These are phyloP conservation scores for Microbotryum silenes-acaulis DNA, from an alignment of 1,284 basidiomycete species.

Conservation along the genomic window DNA sequence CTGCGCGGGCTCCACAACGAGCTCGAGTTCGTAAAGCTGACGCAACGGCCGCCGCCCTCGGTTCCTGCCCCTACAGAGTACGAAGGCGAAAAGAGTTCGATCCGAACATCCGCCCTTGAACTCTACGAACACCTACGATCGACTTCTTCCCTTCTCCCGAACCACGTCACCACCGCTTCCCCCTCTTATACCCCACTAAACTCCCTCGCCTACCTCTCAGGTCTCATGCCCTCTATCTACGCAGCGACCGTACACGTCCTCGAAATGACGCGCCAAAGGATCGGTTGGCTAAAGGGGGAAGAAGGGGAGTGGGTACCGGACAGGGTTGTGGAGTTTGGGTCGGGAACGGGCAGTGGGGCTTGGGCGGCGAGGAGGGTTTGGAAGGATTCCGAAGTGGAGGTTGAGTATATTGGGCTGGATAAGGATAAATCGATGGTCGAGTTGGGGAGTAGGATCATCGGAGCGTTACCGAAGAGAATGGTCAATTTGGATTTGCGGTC, in stretches of 20 bases:
- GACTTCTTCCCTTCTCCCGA: constrained; percentile 16
- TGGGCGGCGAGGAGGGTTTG: constrained; percentile 41
- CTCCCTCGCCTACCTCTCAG: constrained; percentile 43
- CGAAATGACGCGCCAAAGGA: constrained; percentile 39
- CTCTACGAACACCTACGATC: constrained; percentile 20
- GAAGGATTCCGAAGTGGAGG: constrained; percentile 32
- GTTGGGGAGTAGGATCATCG: constrained; percentile 25
- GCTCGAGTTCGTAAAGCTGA: not conserved
- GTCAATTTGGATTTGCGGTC: not conserved
- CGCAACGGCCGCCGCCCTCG: too few relatives aligned
- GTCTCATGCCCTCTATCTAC: constrained; percentile 45
- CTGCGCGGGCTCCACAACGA: not conserved
- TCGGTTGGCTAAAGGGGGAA: constrained; percentile 33
- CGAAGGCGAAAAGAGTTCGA: constrained; percentile 23
- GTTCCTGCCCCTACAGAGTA: not conserved
- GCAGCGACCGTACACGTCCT: constrained; percentile 44
- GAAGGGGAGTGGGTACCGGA: constrained; percentile 30
- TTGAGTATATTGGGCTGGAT: constrained; percentile 40
- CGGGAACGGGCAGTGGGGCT: constrained; percentile 43
- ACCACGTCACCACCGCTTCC: constrained; percentile 13
- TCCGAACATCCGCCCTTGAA: constrained; percentile 29
- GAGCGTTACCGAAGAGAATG: constrained; percentile 17
- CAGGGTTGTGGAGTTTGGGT: constrained; percentile 42
- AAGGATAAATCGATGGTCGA: constrained; percentile 31
- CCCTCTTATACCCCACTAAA: constrained; percentile 24